Evolutionary conservation across 345 rosid genomes (phyloP).

Genomic region (Eucalyptus cladocalyx): DNA sequence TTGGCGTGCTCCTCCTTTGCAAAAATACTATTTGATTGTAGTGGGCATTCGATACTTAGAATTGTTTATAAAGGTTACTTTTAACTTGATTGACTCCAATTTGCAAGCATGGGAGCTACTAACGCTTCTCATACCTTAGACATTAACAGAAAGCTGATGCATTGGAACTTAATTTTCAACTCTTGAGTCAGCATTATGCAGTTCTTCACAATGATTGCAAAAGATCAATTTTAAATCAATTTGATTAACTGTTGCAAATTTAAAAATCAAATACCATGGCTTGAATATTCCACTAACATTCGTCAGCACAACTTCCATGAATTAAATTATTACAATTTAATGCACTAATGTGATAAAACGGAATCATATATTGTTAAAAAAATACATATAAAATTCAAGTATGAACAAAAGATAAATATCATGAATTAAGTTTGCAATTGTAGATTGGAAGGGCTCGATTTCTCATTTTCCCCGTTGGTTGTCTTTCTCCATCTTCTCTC

Average conservation of each 20-base stretch:
- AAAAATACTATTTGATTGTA: background rate
- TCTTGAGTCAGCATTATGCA: background rate
- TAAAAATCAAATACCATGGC: background rate
- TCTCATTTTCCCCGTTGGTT: conserved; percentile 60
- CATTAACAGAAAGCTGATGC: background rate
- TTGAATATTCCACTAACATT: background rate
- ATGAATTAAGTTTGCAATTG: background rate
- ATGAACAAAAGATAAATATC: background rate
- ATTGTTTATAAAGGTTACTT: background rate
- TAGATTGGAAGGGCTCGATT: conserved; percentile 12
- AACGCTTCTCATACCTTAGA: background rate
- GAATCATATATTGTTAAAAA: background rate
- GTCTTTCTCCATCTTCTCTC: conserved; percentile 58
- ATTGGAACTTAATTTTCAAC: background rate
- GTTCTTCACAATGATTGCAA: background rate
- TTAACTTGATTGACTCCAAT: background rate
- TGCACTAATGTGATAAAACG: background rate
- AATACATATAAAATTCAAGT: background rate
- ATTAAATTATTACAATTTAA: background rate
- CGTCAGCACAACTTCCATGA: background rate
- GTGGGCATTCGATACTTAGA: background rate
- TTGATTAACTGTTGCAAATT: background rate
- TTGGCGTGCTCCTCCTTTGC: background rate
- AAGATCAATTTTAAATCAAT: background rate
- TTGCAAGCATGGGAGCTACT: conserved; percentile 3